A percentile compares a stretch with the other conserved stretches of the same genome.
Evolutionary conservation across 768 basidiomycete genomes (phyloP).

Genomic region (Mycena leptocephala): DNA sequence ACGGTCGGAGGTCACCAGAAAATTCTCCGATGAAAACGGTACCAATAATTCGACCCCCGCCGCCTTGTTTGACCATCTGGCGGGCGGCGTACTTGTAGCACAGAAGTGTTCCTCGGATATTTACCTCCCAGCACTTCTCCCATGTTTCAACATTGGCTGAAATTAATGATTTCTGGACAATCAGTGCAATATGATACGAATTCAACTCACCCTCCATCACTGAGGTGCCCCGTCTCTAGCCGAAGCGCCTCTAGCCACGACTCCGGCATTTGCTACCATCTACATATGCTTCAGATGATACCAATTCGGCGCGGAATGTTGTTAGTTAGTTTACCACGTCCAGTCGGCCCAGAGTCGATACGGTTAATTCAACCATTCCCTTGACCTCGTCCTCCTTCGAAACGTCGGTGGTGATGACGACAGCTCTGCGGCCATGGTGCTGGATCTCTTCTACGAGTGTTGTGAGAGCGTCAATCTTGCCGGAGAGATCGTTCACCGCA

Average conservation of each 20-base stretch:
- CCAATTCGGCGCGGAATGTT: background rate
- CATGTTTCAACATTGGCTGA: slow-evolving; percentile 51
- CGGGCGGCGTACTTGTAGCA: slow-evolving; percentile 60
- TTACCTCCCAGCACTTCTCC: slow-evolving; percentile 54
- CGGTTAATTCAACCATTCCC: slow-evolving; percentile 42
- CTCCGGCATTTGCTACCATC: slow-evolving; percentile 58
- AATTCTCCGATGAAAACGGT: slow-evolving; percentile 1
- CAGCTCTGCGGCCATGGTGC: slow-evolving; percentile 32
- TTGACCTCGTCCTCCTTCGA: slow-evolving; percentile 47
- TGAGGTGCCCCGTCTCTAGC: too few relatives aligned
- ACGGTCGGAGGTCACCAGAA: background rate
- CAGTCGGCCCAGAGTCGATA: slow-evolving; percentile 40
- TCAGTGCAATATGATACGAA: too few relatives aligned
- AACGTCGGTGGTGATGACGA: slow-evolving; percentile 45
- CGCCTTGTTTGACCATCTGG: slow-evolving; percentile 62
- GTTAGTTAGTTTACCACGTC: slow-evolving; percentile 42
- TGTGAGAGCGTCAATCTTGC: slow-evolving; percentile 37
- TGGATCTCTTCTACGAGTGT: slow-evolving; percentile 45
- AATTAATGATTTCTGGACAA: too few relatives aligned
- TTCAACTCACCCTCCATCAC: slow-evolving; percentile 39
- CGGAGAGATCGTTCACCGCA: slow-evolving; percentile 46
- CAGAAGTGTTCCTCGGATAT: slow-evolving; percentile 58
- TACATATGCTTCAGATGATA: slow-evolving; percentile 14
- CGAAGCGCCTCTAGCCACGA: slow-evolving; percentile 4
- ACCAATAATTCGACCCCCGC: slow-evolving; percentile 61